Evolutionary conservation across 306 rosid genomes (phyloP), one percentile per base, ranked within the genome.

Genomic region (Casuarina glauca): DNA sequence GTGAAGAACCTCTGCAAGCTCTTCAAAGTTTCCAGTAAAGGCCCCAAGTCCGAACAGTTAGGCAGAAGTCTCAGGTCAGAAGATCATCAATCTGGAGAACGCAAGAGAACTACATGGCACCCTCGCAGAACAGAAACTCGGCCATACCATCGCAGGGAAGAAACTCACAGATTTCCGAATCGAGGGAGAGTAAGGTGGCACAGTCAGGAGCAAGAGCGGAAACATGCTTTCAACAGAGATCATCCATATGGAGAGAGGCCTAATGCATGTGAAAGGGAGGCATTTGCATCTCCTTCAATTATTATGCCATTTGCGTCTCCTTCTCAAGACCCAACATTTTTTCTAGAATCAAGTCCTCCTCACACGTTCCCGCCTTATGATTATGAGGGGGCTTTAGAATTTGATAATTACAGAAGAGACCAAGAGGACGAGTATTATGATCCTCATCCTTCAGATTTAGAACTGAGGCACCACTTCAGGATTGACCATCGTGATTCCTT

Each of bases 1-100:
- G 71, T 67, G 71, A 67, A 67, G 71, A 67, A 42, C 71, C 71
- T 67, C 35, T 67, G 71, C 71, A 67, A 67, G 32, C 71, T 67
- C 42, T 67, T 67, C 71, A 49, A 32, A 42, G 48, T 32, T 67
- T 51, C 35, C 32, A n/a, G 48, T 26, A 67, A 67, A 67, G 50
- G 10, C n/a, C 20, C 50, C 15, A 44, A 67, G 71, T 41, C 71
- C 36, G 42, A 67, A 3, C 13, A 3, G 48, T 17, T 16, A 0
- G 50, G 50, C 71, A 67, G 71, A 67, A 67, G 50, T 41, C 49
- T 46, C 49, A 17, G 71, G 71, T 49, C 36, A n/a, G 50, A 42
- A 42, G 42, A 15, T 67, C 51, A 43, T 0, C 12, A 43, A 4
- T 62, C 3, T 62, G 69, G 5, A 35, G 12, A 36, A 43, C 71